A percentile compares a stretch with the other conserved stretches of the same genome.
Conservation (phyloP, 2,329 filamentous ascomycete species). For the Trichoderma sp. region DNA sequence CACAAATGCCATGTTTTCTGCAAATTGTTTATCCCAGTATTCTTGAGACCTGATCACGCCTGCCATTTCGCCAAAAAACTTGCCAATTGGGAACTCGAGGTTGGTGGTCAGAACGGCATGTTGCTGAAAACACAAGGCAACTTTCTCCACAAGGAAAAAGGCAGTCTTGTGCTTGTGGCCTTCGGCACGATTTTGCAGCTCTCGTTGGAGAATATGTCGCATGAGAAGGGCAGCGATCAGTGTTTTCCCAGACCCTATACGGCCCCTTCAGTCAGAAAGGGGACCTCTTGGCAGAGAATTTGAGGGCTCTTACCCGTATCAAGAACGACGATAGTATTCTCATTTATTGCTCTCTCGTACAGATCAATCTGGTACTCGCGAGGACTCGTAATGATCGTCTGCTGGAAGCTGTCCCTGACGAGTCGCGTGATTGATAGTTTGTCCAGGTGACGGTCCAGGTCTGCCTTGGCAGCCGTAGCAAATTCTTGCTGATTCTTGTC, state of each 20-base stretch:
- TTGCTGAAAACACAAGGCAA: constrained; percentile 88
- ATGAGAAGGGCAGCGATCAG: constrained; percentile 89
- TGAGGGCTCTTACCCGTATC: constrained; percentile 66
- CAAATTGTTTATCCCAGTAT: constrained; percentile 52
- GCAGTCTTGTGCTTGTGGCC: constrained; percentile 63
- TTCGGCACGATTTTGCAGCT: constrained; percentile 64
- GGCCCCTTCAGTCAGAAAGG: not conserved
- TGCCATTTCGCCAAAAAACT: constrained; percentile 69
- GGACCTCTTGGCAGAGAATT: not conserved
- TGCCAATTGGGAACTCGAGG: constrained; percentile 69
- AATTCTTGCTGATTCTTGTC: constrained; percentile 37
- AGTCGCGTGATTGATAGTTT: constrained; percentile 34
- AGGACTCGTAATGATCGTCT: constrained; percentile 68
- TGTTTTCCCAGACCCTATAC: constrained; percentile 81
- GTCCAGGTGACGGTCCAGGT: constrained; percentile 25
- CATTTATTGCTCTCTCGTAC: constrained; percentile 78
- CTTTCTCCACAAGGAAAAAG: constrained; percentile 89
- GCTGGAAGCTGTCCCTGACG: constrained; percentile 37
- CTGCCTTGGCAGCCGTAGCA: constrained; percentile 27
- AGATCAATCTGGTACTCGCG: constrained; percentile 90
- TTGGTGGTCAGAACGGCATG: constrained; percentile 77
- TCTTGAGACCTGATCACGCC: constrained; percentile 38
- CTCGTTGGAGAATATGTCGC: constrained; percentile 69
- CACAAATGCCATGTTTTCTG: constrained; percentile 76
- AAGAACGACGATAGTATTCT: constrained; percentile 88